Evolutionary conservation across 2,329 filamentous ascomycete species (phyloP).

Genomic region (Verticillium isaacii): DNA sequence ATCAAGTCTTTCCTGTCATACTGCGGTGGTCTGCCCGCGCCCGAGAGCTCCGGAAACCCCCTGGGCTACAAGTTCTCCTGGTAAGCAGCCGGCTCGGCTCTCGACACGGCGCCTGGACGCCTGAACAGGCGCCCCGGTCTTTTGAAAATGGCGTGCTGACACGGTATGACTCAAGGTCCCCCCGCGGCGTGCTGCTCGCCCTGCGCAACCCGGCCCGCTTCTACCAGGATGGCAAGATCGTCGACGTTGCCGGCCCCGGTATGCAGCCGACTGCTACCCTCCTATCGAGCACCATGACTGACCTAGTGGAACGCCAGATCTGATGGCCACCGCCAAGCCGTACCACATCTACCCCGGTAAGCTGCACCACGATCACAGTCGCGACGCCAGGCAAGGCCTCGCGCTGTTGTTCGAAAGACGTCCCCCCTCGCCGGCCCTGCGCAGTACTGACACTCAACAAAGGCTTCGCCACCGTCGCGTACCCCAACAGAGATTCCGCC

Average conservation of each 20-base stretch:
- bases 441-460: too few species aligned
- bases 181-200: slow-evolving; percentile 81
- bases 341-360: slow-evolving; percentile 77
- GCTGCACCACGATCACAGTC: too few species aligned
- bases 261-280: too few species aligned
- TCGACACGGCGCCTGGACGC: too few species aligned
- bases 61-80: slow-evolving; percentile 91
- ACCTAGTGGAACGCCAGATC: slow-evolving; percentile 34
- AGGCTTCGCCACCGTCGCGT: slow-evolving; percentile 80
- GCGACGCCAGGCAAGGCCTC: too few species aligned
- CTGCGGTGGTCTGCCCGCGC: slow-evolving; percentile 74
- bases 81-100: slow-evolving; percentile 8
- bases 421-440: too few species aligned
- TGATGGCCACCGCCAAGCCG: slow-evolving; percentile 85
- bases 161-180: slow-evolving; percentile 31
- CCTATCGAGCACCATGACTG: too few species aligned
- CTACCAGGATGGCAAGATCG: slow-evolving; percentile 73
- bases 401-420: too few species aligned
- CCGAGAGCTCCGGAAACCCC: slow-evolving; percentile 77
- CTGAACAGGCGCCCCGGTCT: too few species aligned
- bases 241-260: slow-evolving; percentile 41
- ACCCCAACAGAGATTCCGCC: slow-evolving; percentile 89
- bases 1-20: slow-evolving; percentile 76
- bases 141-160: too few species aligned
- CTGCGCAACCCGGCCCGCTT: slow-evolving; percentile 80